Percentiles rank a stretch among this genome's conserved stretches.
Conservation (phyloP, 2,329 filamentous ascomycete species). For the Claviceps citrina region DNA sequence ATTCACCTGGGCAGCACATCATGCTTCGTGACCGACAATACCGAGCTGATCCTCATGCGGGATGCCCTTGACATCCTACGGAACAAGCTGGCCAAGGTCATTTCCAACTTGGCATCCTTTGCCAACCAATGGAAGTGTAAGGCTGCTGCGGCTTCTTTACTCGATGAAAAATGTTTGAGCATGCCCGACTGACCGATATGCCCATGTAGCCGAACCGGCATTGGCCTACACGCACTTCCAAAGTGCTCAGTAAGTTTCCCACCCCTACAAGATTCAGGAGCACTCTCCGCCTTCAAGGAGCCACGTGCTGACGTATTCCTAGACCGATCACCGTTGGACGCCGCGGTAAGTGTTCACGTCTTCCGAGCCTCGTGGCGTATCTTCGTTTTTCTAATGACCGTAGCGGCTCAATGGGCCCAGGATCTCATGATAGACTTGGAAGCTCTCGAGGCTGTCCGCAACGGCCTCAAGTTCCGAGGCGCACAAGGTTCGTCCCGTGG, state of each 20-base stretch:
- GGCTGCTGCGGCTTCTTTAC: conserved; percentile 7
- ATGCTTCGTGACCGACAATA: conserved; percentile 51
- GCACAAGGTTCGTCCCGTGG: conserved; percentile 24
- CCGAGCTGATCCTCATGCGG: conserved; percentile 55
- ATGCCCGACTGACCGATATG: background rate
- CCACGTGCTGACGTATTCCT: conserved; percentile 2
- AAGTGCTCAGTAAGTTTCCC: conserved; percentile 29
- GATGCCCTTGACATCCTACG: conserved; percentile 57
- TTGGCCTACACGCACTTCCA: conserved; percentile 66
- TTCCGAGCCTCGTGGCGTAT: conserved; percentile 12
- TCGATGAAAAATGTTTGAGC: background rate
- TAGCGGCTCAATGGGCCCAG: conserved; percentile 53
- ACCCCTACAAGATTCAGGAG: background rate
- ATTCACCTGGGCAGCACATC: conserved; percentile 50
- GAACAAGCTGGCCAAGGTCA: conserved; percentile 63
- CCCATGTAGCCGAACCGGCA: conserved; percentile 35
- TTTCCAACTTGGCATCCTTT: conserved; percentile 58
- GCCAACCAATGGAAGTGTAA: conserved; percentile 53
- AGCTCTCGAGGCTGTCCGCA: conserved; percentile 53
- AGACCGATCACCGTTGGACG: conserved; percentile 9
- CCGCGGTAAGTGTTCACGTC: conserved; percentile 6
- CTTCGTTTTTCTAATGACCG: background rate
- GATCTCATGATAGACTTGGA: conserved; percentile 50
- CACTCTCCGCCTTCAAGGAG: background rate
- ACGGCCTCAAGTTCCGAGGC: conserved; percentile 60